phyloP scores from a whole-genome alignment of 164 flowering plant species.

The Platanus orientalis region DNA sequence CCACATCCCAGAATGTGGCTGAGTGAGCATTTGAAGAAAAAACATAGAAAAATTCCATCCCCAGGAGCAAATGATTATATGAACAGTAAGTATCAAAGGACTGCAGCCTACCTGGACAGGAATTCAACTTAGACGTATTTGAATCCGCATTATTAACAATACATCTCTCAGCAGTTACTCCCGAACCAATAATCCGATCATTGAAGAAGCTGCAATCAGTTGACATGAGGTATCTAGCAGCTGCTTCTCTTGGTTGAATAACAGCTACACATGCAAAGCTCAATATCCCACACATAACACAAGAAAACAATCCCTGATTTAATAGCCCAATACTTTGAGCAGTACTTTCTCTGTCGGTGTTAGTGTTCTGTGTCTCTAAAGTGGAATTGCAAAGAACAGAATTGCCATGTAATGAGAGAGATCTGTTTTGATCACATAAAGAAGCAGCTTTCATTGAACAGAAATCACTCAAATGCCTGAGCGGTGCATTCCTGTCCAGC shows the following conservation, averaged over 20 bases:
- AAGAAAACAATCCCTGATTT: slow-evolving; percentile 75
- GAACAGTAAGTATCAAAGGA: slow-evolving; percentile 5
- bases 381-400: slow-evolving; percentile 13
- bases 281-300: slow-evolving; percentile 91
- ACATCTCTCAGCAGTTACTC: slow-evolving; percentile 23
- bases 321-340: slow-evolving; percentile 40
- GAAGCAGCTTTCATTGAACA: slow-evolving; percentile 41
- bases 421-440: slow-evolving; percentile 23
- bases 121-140: slow-evolving; percentile 22
- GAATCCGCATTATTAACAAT: slow-evolving; percentile 19
- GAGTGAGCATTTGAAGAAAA: background rate
- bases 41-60: background rate
- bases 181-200: slow-evolving; percentile 48
- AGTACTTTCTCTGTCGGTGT: slow-evolving; percentile 19
- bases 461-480: slow-evolving; percentile 28
- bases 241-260: slow-evolving; percentile 70
- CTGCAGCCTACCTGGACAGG: slow-evolving; percentile 36
- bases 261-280: slow-evolving; percentile 82
- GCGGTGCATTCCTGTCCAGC: slow-evolving; percentile 30
- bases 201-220: slow-evolving; percentile 64
- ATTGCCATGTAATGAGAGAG: slow-evolving; percentile 23
- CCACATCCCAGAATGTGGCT: background rate
- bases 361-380: slow-evolving; percentile 16
- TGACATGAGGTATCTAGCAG: slow-evolving; percentile 70
- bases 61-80: background rate